phyloP scores from a whole-genome alignment of 2,329 filamentous ascomycete genomes.

The Botrytis porri region DNA sequence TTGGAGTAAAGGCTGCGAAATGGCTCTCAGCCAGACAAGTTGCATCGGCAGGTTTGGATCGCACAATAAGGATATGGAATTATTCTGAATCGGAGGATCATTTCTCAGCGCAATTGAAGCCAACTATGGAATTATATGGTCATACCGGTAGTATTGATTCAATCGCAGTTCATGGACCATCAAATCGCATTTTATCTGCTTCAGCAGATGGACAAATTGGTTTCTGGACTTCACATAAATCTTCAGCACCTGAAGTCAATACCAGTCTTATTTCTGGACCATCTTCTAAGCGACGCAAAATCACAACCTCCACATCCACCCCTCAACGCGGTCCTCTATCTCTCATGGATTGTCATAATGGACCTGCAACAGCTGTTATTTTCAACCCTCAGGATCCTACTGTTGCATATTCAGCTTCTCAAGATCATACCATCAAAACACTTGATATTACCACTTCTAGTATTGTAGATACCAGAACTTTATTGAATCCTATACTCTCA shows the following conservation, averaged over 20 bases:
- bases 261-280: conserved; percentile 65
- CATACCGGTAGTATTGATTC: conserved; percentile 74
- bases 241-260: conserved; percentile 71
- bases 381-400: conserved; percentile 85
- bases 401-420: conserved; percentile 86
- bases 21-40: conserved; percentile 78
- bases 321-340: conserved; percentile 74
- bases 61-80: conserved; percentile 86
- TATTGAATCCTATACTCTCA: conserved; percentile 78
- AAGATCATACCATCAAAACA: conserved; percentile 87
- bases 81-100: conserved; percentile 66
- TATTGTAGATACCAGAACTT: conserved; percentile 78
- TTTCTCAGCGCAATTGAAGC: conserved; percentile 57
- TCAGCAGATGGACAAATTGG: conserved; percentile 80
- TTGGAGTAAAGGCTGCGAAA: conserved; percentile 76
- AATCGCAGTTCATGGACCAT: conserved; percentile 69
- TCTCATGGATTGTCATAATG: conserved; percentile 68
- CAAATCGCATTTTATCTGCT: conserved; percentile 78
- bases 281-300: conserved; percentile 74
- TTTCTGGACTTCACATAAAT: conserved; percentile 83
- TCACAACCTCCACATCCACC: conserved; percentile 48
- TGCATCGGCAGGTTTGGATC: conserved; percentile 79
- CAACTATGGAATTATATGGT: conserved; percentile 77
- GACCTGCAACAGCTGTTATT: conserved; percentile 70
- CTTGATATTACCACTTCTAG: conserved; percentile 81